Evolutionary conservation across 1,284 basidiomycete genomes (phyloP), one percentile per base, ranked within the genome.

Genomic region (Sphagnurus paluster): DNA sequence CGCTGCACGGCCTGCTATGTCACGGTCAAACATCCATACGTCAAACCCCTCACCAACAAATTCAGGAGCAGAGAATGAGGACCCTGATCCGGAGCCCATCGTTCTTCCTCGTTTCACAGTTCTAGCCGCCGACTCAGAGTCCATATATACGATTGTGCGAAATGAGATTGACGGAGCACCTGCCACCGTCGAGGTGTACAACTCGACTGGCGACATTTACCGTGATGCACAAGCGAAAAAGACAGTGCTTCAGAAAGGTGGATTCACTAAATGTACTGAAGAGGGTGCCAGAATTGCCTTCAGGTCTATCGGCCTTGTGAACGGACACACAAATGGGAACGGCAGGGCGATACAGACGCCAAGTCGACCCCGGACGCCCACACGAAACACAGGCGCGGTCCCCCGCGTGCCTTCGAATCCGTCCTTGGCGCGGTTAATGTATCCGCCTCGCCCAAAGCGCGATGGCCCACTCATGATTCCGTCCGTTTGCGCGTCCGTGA

Each of bases 61-160:
- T 33, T 52, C 52, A 26, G 50, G 48, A 39, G 40, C 37, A 26
- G 58, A 64, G 8, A 57, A 60, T 23, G 72, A 72, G 24, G 67
- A 70, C 29, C 48, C 50, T 16, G 73, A 74, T 46, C 60, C 67
- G 6, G 71, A 75, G 23, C 73, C 79, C 8, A 65, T 87, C 40
- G 64, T 76, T 25, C 59, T 89, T 13, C 87, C 87, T 1, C 72
- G 75, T n/a, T 87, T 89, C 58, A 79, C 75, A 7, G 74, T 89
- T 11, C 72, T 85, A 21, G 76, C 80, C 6, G 77, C 82, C 4
- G 82, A 87, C 54, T 65, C 69, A 9, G 84, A 88, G 61, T 67
- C 71, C 13, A 74, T 75, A 10, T 69, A 76, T 4, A 79, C 75
- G 21, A 66, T 74, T 13, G 66, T 87, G 38, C 75, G 75, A 20